phyloP scores from a whole-genome alignment of 208 protist species.

The Trypanosoma melophagium region DNA sequence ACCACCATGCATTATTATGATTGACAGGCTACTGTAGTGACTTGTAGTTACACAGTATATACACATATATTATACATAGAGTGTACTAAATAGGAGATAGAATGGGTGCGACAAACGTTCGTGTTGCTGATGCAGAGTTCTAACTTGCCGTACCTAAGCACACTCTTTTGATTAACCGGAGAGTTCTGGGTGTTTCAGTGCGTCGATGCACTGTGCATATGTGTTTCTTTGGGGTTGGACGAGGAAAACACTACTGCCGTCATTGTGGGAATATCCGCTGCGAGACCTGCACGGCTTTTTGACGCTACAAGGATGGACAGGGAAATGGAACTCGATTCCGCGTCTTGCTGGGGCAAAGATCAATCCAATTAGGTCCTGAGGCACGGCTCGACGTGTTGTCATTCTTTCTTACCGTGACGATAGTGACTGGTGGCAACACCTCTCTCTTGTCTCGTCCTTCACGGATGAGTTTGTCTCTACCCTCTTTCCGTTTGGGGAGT shows the following conservation, averaged over 20 bases:
- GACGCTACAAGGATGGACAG: conserved; percentile 27
- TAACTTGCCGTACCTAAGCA: conserved; percentile 1
- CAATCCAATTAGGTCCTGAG: too few relatives aligned
- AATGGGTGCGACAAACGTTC: conserved; percentile 16
- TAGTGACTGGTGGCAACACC: conserved; percentile 27
- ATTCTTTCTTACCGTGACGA: conserved; percentile 40
- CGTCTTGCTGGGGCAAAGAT: too few relatives aligned
- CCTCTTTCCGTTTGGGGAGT: conserved; percentile 36
- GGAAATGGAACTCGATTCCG: conserved; percentile 4
- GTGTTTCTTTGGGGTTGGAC: not conserved
- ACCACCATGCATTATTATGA: too few relatives aligned
- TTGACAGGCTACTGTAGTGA: too few relatives aligned
- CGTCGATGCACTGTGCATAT: not conserved
- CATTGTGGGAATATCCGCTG: conserved; percentile 33
- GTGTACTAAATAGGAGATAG: too few relatives aligned
- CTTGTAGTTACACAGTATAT: too few relatives aligned
- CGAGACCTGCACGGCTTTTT: conserved; percentile 21
- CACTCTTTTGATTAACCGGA: not conserved
- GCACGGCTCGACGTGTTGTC: too few relatives aligned
- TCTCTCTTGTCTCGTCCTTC: conserved; percentile 46
- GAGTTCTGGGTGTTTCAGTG: conserved; percentile 5
- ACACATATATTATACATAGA: too few relatives aligned
- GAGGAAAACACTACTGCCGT: conserved; percentile 22
- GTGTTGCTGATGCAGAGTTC: conserved; percentile 16
- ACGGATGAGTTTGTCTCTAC: conserved; percentile 44